These are phyloP conservation scores for Salix suchowensis DNA, from an alignment of 345 rosid genomes.

Conservation along the genomic window DNA sequence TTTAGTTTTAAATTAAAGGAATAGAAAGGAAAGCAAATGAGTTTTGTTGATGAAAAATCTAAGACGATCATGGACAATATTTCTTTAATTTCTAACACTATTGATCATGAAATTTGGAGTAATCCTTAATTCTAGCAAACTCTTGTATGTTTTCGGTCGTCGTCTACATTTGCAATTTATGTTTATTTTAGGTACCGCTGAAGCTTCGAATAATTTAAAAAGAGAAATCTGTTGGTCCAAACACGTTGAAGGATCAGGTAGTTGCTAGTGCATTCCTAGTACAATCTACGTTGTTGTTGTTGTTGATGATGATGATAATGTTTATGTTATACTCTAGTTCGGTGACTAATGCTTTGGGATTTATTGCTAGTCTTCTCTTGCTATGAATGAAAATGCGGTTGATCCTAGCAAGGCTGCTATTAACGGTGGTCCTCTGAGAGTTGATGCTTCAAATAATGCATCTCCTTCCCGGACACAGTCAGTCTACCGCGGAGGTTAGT, in stretches of 20 bases:
- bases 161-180: background rate
- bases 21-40: too few species aligned
- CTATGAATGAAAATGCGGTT: slow-evolving; percentile 14
- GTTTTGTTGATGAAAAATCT: too few species aligned
- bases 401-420: slow-evolving; percentile 24
- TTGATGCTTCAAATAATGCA: slow-evolving; percentile 21
- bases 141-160: background rate
- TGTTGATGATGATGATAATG: too few species aligned
- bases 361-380: slow-evolving; percentile 11
- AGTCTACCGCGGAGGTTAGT: slow-evolving; percentile 38
- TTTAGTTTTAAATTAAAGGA: too few species aligned
- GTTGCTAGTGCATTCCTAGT: background rate
- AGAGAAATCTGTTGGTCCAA: slow-evolving; percentile 14
- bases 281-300: background rate
- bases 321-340: background rate
- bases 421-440: slow-evolving; percentile 25
- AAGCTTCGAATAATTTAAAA: slow-evolving; percentile 13
- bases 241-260: slow-evolving; percentile 33
- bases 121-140: background rate
- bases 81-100: background rate
- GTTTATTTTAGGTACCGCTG: slow-evolving; percentile 17
- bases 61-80: too few species aligned
- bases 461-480: slow-evolving; percentile 24
- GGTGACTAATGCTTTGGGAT: slow-evolving; percentile 8
- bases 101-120: background rate